Evolutionary conservation across 768 basidiomycete genomes (phyloP), one percentile per base, ranked within the genome.

Genomic region (Russula compacta): DNA sequence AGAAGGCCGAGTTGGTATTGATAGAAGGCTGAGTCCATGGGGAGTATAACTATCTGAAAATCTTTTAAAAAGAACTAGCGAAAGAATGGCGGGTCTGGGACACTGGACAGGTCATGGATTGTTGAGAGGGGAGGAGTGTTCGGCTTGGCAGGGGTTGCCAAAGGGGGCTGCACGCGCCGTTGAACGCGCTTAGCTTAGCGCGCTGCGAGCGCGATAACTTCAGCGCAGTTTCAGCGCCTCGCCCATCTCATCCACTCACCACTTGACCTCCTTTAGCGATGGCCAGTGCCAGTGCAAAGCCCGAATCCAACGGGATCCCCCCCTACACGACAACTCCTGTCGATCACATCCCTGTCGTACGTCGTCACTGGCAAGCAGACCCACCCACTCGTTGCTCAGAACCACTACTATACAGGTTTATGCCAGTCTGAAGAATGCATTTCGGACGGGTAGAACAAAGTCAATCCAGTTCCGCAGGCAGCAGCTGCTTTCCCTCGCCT

Each of bases 401-500:
- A 8, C 33, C 15, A 24, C 29, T 14, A 9, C 9, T 29, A 36
- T 19, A 3, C 65, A 89, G 87, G 82, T 86, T 59, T 81, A 82
- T 56, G 74, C 75, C 29, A 74, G 76, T 48, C 74, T 92, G 21
- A 75, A 73, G 32, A 73, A 75, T n/a, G 81, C 79, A 6, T 92
- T 90, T 71, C 73, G 73, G 35, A 73, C 82, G 1, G 87, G 88
- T 15, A 89, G 84, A 69, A 80, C 83, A 44, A 83, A 75, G 67
- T 72, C 81, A n/a, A 75, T 92, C 58, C 78, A 77, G 12, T 89
- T 79, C 68, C 79, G 92, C 67, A 91, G 85, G 72, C 79, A 83
- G 47, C 89, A 92, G 73, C 77, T 94, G 29, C 77, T 84, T n/a
- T 81, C 85, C 68, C 79, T 94, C 12, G 83, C 79, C 8, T 87